Conservation (phyloP, 179 eudicot species). For the Heliamphora pulchella region DNA sequence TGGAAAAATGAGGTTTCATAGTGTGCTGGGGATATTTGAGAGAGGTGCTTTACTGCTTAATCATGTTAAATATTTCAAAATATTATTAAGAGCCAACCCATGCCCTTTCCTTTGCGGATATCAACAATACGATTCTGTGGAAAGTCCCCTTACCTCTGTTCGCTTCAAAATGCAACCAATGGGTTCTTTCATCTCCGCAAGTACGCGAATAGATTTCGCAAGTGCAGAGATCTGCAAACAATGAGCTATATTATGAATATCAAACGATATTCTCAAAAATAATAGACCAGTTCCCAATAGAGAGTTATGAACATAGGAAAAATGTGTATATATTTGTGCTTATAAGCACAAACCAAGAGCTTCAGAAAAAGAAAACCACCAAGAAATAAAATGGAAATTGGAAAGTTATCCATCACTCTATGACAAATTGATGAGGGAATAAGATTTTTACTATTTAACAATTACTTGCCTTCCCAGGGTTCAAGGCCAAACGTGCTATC, state of each 20-base stretch:
- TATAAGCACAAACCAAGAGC: background rate
- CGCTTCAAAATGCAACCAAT: conserved; percentile 58
- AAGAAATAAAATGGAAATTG: background rate
- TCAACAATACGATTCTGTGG: background rate
- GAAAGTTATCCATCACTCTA: background rate
- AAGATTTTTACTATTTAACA: background rate
- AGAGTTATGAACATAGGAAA: background rate
- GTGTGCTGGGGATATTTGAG: conserved; percentile 5
- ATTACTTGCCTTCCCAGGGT: conserved; percentile 66
- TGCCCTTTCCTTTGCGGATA: background rate
- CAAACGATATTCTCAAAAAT: background rate
- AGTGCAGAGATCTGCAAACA: conserved; percentile 55
- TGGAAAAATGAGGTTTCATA: background rate
- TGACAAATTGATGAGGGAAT: background rate
- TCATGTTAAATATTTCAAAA: background rate
- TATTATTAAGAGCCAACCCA: background rate
- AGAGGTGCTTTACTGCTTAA: background rate
- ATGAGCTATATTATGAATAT: background rate
- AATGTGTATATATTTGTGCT: background rate
- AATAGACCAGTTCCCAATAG: background rate
- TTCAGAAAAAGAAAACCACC: conserved; percentile 11
- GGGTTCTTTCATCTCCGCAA: conserved; percentile 89
- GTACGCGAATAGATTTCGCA: conserved; percentile 65
- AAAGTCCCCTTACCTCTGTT: conserved; percentile 49
- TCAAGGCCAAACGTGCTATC: conserved; percentile 61